These are phyloP conservation scores for Pichia inconspicua DNA, from an alignment of 1,139 yeast species.

Conservation along the genomic window DNA sequence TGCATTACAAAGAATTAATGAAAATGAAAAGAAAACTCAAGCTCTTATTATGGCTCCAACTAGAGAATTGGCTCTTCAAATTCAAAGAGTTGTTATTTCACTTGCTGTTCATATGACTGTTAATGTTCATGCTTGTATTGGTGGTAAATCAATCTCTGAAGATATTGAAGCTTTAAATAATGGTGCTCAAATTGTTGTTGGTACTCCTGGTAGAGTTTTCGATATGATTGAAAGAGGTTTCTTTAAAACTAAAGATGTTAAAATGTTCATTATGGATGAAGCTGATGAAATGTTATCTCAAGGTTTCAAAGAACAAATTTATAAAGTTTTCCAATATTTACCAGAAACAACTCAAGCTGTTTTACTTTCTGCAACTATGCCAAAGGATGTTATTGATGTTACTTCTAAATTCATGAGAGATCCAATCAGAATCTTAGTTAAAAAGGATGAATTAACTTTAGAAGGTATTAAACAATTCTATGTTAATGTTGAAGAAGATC, in stretches of 20 bases:
- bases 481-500: conserved; percentile 90
- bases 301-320: conserved; percentile 97
- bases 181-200: conserved; percentile 95
- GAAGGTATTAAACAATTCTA: conserved; percentile 98
- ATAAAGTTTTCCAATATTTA: conserved; percentile 89
- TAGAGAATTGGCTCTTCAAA: conserved; percentile 97
- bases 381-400: conserved; percentile 92
- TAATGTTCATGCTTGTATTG: conserved; percentile 95
- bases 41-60: conserved; percentile 97
- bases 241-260: conserved; percentile 81
- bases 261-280: conserved; percentile 97
- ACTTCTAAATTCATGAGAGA: conserved; percentile 95
- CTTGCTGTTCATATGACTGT: conserved; percentile 91
- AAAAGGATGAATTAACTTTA: conserved; percentile 95
- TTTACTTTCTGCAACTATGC: conserved; percentile 95
- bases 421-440: conserved; percentile 94
- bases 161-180: conserved; percentile 87
- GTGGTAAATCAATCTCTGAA: conserved; percentile 91
- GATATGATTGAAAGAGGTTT: conserved; percentile 95
- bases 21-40: conserved; percentile 68
- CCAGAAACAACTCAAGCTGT: conserved; percentile 97
- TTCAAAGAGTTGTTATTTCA: conserved; percentile 91
- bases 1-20: conserved; percentile 89
- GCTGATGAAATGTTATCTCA: conserved; percentile 98
- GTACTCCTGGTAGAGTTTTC: conserved; percentile 98